A percentile compares a stretch with the other conserved stretches of the same genome.
Evolutionary conservation across 2,329 filamentous ascomycete species (phyloP).

Genomic region (Monilinia fructigena): DNA sequence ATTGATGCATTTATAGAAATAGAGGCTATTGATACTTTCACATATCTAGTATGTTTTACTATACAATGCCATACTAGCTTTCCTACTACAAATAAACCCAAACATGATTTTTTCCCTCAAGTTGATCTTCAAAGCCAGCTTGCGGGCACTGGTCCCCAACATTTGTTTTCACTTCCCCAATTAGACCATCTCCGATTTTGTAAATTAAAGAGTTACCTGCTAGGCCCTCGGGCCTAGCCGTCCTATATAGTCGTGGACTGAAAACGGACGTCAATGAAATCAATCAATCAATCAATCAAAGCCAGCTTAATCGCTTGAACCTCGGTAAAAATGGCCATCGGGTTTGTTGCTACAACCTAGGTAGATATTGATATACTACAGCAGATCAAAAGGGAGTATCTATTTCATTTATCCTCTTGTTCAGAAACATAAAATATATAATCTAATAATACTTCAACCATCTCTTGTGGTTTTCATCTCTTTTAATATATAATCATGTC

Average conservation of each 20-base stretch:
- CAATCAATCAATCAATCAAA: no score
- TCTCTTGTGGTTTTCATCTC: background rate
- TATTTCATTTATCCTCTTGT: background rate
- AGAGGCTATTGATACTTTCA: background rate
- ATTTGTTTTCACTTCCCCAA: no score
- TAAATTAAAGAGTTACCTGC: no score
- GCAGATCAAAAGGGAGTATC: background rate
- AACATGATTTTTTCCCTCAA: background rate
- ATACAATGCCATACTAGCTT: no score
- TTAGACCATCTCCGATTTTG: no score
- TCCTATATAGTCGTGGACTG: no score
- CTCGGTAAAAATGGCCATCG: constrained; percentile 3
- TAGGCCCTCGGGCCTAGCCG: no score
- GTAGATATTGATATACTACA: background rate
- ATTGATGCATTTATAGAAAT: background rate
- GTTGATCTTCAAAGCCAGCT: background rate
- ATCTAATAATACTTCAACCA: background rate
- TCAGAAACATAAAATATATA: background rate
- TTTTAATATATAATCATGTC: constrained; percentile 1
- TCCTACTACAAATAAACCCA: background rate
- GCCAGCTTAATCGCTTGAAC: constrained; percentile 6
- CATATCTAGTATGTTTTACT: background rate
- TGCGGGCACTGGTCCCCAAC: no score
- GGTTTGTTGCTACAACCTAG: background rate
- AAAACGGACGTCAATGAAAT: no score